Conservation (phyloP, 805 yeast genomes). For the Pichia nanzhaoensis region DNA sequence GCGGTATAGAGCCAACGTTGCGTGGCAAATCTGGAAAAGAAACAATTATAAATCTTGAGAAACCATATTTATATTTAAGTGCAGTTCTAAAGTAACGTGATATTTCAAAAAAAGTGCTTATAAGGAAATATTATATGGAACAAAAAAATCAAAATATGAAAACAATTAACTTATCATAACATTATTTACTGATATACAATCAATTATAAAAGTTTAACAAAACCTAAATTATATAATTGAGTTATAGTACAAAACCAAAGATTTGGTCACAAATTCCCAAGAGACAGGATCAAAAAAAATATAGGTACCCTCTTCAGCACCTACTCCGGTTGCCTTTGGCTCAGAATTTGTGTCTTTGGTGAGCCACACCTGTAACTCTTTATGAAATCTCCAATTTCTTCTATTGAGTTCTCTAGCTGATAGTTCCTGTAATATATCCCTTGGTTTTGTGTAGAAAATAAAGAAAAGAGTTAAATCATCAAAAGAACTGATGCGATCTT, state of each 20-base stretch:
- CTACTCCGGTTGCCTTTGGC: slow-evolving; percentile 61
- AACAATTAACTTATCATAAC: not conserved
- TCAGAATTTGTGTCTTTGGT: slow-evolving; percentile 89
- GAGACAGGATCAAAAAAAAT: slow-evolving; percentile 91
- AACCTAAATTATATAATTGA: slow-evolving; percentile 17
- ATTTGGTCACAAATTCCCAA: slow-evolving; percentile 88
- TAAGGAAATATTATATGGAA: too few species aligned
- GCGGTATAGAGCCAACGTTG: too few species aligned
- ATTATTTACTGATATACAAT: not conserved
- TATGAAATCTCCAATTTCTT: slow-evolving; percentile 96
- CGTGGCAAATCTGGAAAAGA: too few species aligned
- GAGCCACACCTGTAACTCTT: slow-evolving; percentile 91
- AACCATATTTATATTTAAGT: too few species aligned
- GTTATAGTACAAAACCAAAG: slow-evolving; percentile 47
- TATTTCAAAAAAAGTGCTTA: too few species aligned
- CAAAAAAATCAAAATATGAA: too few species aligned
- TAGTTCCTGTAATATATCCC: slow-evolving; percentile 87
- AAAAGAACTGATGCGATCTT: slow-evolving; percentile 47
- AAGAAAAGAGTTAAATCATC: slow-evolving; percentile 91
- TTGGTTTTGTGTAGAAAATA: slow-evolving; percentile 88
- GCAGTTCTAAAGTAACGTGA: too few species aligned
- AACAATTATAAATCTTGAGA: too few species aligned
- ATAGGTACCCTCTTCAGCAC: slow-evolving; percentile 86
- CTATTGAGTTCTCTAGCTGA: slow-evolving; percentile 87
- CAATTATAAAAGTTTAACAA: not conserved